Base-by-base conservation (phyloP, 352 stramenopile species). In the Pythium angustatum region DNA sequence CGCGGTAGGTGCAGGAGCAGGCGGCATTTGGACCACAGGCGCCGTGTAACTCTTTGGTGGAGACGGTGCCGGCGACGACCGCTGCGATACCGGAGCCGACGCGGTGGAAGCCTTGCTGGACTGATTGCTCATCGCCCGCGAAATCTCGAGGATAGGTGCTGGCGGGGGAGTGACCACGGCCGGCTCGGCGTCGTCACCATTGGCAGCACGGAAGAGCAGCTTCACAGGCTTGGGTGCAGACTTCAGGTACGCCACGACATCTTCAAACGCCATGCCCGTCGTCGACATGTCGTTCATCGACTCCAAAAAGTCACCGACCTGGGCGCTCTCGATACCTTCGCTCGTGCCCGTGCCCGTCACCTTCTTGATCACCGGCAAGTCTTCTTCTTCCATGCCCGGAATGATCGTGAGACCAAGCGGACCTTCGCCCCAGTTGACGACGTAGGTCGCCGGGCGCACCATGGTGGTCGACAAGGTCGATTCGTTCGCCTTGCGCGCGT, bases 321-420 rank as follows among this genome's bases (percentile, higher is more conserved):
- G 85, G 3, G 87, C 87, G 53, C 85, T 85, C 58, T 96, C 85
- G 24, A 96, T 92, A 33, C 87, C 87, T 24, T 76, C 64, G 2
- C 79, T 91, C 21, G 82, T 91, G 45, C 87, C 87, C 0, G 87
- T 96, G 28, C 87, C 87, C 15, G 87, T 96, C 28, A 96, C 83
- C 57, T 93, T 93, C 65, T 94, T 96, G 45, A 96, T 96, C 51
- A 96, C 85, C 0, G 87, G 87, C 28, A 93, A 71, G 34, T 94
- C 85, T 9, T 78, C 73, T 9, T 91, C 81, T n/a, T 90, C 73
- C 38, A 93, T 66, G 12, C 86, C 86, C 6, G 86, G 86, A 63
- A 95, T 95, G 58, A 95, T 95, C 50, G 86, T 95, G 9, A 95
- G 64, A 14, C 86, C 86, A 6, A 95, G 70, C 17, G 86, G 86